Evolutionary conservation across 2,329 filamentous ascomycete species (phyloP).

Genomic region (Verticillium tricorpus): DNA sequence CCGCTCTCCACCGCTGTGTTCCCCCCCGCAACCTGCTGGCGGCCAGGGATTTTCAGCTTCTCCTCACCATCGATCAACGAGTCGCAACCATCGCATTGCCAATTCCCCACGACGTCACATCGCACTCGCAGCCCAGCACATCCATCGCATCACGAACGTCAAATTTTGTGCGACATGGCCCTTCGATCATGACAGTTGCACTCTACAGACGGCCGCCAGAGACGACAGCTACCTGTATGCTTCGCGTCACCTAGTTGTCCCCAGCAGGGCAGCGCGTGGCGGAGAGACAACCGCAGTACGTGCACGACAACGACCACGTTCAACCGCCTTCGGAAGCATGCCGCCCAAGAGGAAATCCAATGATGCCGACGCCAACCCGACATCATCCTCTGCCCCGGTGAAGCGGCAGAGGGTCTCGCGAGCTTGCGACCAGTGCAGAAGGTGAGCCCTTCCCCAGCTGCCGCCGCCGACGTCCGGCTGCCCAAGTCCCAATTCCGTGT

Average conservation of each 20-base stretch:
- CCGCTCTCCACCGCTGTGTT: background rate
- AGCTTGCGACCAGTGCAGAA: conserved; percentile 65
- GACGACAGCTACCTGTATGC: background rate
- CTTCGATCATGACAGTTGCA: background rate
- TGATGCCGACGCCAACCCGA: conserved; percentile 19
- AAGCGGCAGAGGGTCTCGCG: conserved; percentile 64
- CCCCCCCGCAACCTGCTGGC: background rate
- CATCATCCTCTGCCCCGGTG: conserved; percentile 21
- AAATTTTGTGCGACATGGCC: background rate
- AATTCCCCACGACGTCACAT: background rate
- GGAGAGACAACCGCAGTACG: background rate
- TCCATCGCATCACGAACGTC: background rate
- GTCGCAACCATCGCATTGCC: background rate
- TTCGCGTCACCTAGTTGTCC: background rate
- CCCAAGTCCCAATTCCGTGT: too few species aligned
- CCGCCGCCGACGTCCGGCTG: background rate
- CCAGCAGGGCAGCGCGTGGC: background rate
- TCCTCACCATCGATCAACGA: background rate
- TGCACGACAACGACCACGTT: background rate
- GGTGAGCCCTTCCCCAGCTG: conserved; percentile 5
- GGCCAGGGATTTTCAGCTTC: background rate
- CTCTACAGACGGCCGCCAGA: background rate
- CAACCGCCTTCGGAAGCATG: conserved; percentile 21
- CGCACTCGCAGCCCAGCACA: background rate
- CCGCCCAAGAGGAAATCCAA: conserved; percentile 30